These are phyloP conservation scores for Tolypocladium ophioglossoides DNA, from an alignment of 2,329 filamentous ascomycete genomes.

Conservation along the genomic window DNA sequence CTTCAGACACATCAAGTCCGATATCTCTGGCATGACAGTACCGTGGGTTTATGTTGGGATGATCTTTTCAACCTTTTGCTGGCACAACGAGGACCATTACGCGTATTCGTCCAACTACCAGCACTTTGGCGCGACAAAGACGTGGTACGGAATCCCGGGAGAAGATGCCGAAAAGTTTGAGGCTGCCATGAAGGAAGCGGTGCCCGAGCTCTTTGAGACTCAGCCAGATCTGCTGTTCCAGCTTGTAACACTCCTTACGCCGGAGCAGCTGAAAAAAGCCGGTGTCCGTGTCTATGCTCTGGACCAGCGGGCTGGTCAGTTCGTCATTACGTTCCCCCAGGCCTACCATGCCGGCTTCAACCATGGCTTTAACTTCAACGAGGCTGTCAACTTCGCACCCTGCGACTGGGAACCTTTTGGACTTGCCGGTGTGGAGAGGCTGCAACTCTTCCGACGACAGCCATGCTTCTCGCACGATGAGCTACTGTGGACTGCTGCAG, in stretches of 20 bases:
- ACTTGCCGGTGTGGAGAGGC: constrained; percentile 70
- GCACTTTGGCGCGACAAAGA: constrained; percentile 96
- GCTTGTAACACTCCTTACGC: constrained; percentile 88
- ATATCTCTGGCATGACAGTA: constrained; percentile 98
- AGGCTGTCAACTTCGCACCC: constrained; percentile 96
- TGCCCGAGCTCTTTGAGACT: constrained; percentile 92
- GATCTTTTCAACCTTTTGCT: constrained; percentile 99
- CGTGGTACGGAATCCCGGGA: constrained; percentile 96
- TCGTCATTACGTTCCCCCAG: constrained; percentile 93
- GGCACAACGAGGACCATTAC: constrained; percentile 98
- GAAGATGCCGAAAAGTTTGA: constrained; percentile 93
- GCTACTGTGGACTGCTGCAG: constrained; percentile 79
- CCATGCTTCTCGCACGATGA: constrained; percentile 98
- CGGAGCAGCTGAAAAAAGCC: constrained; percentile 84
- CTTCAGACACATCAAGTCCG: constrained; percentile 94
- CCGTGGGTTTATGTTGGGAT: constrained; percentile 99
- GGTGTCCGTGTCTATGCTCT: constrained; percentile 88
- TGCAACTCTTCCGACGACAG: constrained; percentile 80
- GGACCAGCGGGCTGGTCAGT: constrained; percentile 92
- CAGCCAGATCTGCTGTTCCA: constrained; percentile 96
- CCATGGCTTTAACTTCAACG: constrained; percentile 97
- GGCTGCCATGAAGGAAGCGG: constrained; percentile 85
- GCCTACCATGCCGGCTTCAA: constrained; percentile 98
- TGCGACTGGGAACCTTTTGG: constrained; percentile 92
- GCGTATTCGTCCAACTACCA: constrained; percentile 98